Base-by-base conservation (phyloP, 2,329 filamentous ascomycete genomes). In the Cytospora mali region DNA sequence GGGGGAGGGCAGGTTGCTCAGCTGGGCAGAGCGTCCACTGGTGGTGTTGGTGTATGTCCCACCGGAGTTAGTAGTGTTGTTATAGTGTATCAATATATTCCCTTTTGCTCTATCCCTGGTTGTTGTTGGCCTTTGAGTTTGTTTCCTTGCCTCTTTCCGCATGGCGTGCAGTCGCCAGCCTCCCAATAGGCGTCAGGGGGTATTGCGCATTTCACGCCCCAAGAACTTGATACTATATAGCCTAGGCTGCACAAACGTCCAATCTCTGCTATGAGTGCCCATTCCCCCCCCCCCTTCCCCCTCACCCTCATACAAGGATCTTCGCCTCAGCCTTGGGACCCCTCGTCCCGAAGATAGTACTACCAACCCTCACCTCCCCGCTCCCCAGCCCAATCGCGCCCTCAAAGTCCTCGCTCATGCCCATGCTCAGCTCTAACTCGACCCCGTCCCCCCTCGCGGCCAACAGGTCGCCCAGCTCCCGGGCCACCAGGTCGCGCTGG, bases 381-480 rank as follows among this genome's bases (percentile, higher is more conserved):
- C 93, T 97, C 0, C 95, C 95, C 80, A 92, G 80, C 14, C 76
- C 77, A 71, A 98, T 88, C 0, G 95, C 95, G 9, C 89, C 90
- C 79, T 97, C 93, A 75, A 94, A 99, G 75, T 99, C 95, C 71
- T 92, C 88, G 73, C 93, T 97, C 95, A 99, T 99, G 7, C 94
- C 94, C 94, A 99, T 99, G 76, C 93, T 97, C 76, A 98, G 75
- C 80, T 97, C 93, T 70, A 97, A 73, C 65, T 82, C 81, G 0
- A 71, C 72, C 39, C 28, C 28, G 18, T 79, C 73, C 18, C n/a
- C 31, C 56, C 57, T 59, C 48, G 48, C 49, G 27, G 49, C 57
- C 46, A 62, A 51, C 52, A 60, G 28, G 48, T 86, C 68, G 0
- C 80, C 85, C 57, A 93, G 71, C 68, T 88, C 88, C 71, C 77